phyloP scores from a whole-genome alignment of 2,329 filamentous ascomycete genomes.

The Aspergillus novoparasiticus region DNA sequence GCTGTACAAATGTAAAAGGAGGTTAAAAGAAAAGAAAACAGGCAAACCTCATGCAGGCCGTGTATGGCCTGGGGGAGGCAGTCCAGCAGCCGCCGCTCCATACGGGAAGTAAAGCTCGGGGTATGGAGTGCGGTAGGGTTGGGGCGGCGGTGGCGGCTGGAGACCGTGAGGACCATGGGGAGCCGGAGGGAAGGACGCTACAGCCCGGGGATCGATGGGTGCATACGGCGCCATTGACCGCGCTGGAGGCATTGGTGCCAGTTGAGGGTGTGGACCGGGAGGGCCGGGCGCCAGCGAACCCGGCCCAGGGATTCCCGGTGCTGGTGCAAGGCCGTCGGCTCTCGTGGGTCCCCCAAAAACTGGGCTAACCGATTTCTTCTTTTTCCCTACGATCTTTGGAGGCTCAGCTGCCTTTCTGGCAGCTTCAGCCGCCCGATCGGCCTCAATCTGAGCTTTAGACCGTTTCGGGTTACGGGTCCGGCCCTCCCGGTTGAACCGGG shows the following conservation, averaged over 20 bases:
- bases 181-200: constrained; percentile 21
- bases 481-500: constrained; percentile 46
- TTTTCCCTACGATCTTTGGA: constrained; percentile 29
- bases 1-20: constrained; percentile 3
- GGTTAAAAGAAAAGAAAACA: constrained; percentile 6
- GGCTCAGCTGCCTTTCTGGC: constrained; percentile 28
- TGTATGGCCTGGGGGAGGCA: constrained; percentile 23
- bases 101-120: constrained; percentile 27
- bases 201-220: constrained; percentile 29
- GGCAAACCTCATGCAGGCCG: constrained; percentile 18
- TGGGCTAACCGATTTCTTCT: constrained; percentile 26
- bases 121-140: constrained; percentile 28
- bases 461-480: constrained; percentile 48
- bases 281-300: constrained; percentile 19
- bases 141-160: constrained; percentile 24
- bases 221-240: constrained; percentile 30
- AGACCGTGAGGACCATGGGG: constrained; percentile 19
- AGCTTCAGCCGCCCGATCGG: constrained; percentile 38
- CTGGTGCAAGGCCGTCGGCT: constrained; percentile 26
- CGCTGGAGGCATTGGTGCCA: constrained; percentile 23
- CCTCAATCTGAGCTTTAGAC: constrained; percentile 48
- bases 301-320: constrained; percentile 18
- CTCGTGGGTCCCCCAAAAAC: constrained; percentile 20
- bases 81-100: constrained; percentile 14
- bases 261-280: constrained; percentile 19